Conservation (phyloP, 768 basidiomycete species). For the Tricholoma flavovirens region DNA sequence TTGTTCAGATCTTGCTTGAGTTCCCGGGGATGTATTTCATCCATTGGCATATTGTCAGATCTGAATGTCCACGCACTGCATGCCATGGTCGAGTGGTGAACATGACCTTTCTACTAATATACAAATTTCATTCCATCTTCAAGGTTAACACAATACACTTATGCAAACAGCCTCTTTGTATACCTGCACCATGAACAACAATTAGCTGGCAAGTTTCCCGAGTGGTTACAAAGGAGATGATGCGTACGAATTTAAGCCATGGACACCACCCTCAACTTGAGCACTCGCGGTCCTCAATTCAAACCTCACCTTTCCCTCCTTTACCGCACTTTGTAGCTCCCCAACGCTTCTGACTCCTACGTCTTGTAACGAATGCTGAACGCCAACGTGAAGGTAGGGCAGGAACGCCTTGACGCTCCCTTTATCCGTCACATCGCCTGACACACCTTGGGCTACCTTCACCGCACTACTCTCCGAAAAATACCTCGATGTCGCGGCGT, state of each 20-base stretch:
- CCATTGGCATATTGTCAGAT: no score
- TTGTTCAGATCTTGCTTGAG: no score
- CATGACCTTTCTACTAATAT: neutral
- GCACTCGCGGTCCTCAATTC: slow-evolving; percentile 93
- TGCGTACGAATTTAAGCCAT: slow-evolving; percentile 90
- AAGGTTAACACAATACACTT: slow-evolving; percentile 1
- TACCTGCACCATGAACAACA: slow-evolving; percentile 20
- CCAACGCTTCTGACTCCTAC: slow-evolving; percentile 69
- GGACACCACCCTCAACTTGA: slow-evolving; percentile 93
- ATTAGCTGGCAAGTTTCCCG: neutral
- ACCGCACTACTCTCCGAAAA: slow-evolving; percentile 90
- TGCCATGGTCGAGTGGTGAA: no score
- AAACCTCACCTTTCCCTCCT: slow-evolving; percentile 68
- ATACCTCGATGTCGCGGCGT: slow-evolving; percentile 94
- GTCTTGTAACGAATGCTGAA: slow-evolving; percentile 95
- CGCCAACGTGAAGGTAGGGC: slow-evolving; percentile 74
- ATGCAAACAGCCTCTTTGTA: slow-evolving; percentile 34
- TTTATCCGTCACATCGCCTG: slow-evolving; percentile 96
- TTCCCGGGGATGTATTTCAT: no score
- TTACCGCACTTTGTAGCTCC: slow-evolving; percentile 64
- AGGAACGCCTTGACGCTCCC: slow-evolving; percentile 91
- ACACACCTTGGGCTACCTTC: slow-evolving; percentile 96
- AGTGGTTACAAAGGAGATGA: slow-evolving; percentile 7
- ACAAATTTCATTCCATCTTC: neutral
- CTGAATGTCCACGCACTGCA: no score